Base-by-base conservation (phyloP, 805 yeast species). In the Tetrapisispora namnaoensis region DNA sequence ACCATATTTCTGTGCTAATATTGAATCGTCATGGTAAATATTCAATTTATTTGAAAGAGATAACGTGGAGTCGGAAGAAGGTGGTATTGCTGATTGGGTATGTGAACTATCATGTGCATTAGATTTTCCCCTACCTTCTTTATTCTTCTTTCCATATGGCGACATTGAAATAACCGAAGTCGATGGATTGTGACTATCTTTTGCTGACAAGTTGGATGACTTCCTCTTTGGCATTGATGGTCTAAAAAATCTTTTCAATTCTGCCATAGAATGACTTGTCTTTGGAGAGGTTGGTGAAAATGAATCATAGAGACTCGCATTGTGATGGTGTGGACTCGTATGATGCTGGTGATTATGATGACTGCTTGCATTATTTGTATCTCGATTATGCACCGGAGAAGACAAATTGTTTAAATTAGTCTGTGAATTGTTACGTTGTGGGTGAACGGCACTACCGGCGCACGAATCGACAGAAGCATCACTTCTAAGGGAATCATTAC, bases 231-330 rank as follows among this genome's bases (percentile, higher is more conserved):
- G 57, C 28, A 57, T 45, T 16, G 57, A 55, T 13, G 86, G 85
- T 59, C 85, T 78, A 63, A 83, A 83, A 55, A 83, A 82, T 58
- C 86, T 73, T 60, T 83, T 83, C 63, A 83, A 68, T 55, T 83
- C 89, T 22, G 77, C 82, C 86, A 83, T 82, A 22, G 87, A 79
- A 50, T 61, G 62, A 36, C 56, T 52, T 28, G 53, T 53, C 47
- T 59, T 61, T 4, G 64, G 66, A 8, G 63, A 54, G 42, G 55
- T 41, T 10, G 57, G 45, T 50, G 63, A 60, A 50, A 45, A 39
- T n/a, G 46, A 41, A 28, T 49, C 46, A 22, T 46, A 32, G 5
- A 44, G 22, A 32, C 24, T 37, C 8, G 38, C 35, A 32, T 32
- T 40, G 2, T 39, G 41, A n/a, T 39, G 42, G 20, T 24, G 30